phyloP scores from a whole-genome alignment of 2,329 filamentous ascomycete species.

The Alternaria metachromatica region DNA sequence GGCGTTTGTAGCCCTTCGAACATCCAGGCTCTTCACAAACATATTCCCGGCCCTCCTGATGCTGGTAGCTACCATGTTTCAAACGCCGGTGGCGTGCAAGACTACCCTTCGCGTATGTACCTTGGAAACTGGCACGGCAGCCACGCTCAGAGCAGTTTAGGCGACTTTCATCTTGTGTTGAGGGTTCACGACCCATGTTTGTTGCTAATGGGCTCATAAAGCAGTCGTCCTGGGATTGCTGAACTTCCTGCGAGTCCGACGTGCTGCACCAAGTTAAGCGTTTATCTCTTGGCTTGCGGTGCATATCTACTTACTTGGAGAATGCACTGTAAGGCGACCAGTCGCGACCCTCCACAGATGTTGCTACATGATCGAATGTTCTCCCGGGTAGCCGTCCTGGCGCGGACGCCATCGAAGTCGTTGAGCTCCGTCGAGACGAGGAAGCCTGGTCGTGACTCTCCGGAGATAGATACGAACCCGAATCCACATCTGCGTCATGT shows the following conservation, averaged over 20 bases:
- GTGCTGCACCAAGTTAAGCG: not conserved
- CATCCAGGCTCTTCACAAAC: not conserved
- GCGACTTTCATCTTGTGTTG: fast-evolving
- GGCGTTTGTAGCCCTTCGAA: conserved; percentile 2
- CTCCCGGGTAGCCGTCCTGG: too few species aligned
- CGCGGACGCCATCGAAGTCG: not conserved
- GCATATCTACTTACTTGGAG: too few species aligned
- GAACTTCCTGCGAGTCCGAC: not conserved
- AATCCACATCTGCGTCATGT: not conserved
- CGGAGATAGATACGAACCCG: not conserved
- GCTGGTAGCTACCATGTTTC: not conserved
- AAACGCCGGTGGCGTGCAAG: conserved; percentile 1
- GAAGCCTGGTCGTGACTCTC: fast-evolving
- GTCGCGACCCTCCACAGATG: too few species aligned
- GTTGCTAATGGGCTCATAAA: too few species aligned
- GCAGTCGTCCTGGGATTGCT: not conserved
- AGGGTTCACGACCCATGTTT: not conserved
- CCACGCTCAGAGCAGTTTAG: not conserved
- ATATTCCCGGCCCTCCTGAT: not conserved
- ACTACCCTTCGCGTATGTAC: not conserved
- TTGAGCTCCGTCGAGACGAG: not conserved
- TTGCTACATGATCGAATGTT: too few species aligned
- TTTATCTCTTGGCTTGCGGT: not conserved
- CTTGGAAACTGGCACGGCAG: not conserved
- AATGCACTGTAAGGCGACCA: too few species aligned